These are phyloP conservation scores for Termitomyces sp. DNA, from an alignment of 768 basidiomycete genomes.

Conservation along the genomic window DNA sequence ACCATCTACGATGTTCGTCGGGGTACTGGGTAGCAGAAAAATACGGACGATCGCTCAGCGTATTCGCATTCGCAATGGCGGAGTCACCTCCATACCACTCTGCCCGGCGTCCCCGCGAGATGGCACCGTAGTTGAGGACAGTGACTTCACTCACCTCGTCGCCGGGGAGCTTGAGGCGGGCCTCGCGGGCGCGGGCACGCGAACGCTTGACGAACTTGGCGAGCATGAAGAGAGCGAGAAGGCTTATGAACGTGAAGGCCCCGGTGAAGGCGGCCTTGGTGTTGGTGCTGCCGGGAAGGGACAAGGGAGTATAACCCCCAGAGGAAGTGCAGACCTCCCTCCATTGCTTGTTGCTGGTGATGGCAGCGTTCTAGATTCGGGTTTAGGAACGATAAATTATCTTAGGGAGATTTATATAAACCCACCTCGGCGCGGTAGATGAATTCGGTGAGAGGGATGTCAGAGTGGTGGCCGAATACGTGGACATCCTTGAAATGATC, in stretches of 20 bases:
- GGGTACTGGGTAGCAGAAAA: conserved; percentile 19
- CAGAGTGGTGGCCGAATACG: conserved; percentile 68
- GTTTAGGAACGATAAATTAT: background rate
- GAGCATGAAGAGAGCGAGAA: conserved; percentile 32
- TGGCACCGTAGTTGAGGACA: conserved; percentile 30
- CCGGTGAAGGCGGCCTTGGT: conserved; percentile 28
- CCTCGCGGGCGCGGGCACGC: conserved; percentile 30
- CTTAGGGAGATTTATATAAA: conserved; percentile 5
- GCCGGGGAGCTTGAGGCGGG: conserved; percentile 36
- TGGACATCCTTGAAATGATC: conserved; percentile 60
- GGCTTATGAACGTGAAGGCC: conserved; percentile 30
- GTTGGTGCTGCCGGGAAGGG: conserved; percentile 17
- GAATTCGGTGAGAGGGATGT: conserved; percentile 81
- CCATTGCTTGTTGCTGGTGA: conserved; percentile 54
- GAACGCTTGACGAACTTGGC: conserved; percentile 33
- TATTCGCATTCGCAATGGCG: background rate
- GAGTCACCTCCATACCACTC: background rate
- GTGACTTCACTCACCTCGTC: conserved; percentile 41
- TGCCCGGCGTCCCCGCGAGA: conserved; percentile 15
- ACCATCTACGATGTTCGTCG: conserved; percentile 30
- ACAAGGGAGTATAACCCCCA: conserved; percentile 17
- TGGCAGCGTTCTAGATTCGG: conserved; percentile 37
- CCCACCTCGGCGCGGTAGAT: conserved; percentile 75
- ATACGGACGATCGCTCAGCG: background rate
- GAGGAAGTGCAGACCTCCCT: conserved; percentile 35